Base-by-base conservation (phyloP, 1,284 basidiomycete genomes). In the Austropuccinia psidii region DNA sequence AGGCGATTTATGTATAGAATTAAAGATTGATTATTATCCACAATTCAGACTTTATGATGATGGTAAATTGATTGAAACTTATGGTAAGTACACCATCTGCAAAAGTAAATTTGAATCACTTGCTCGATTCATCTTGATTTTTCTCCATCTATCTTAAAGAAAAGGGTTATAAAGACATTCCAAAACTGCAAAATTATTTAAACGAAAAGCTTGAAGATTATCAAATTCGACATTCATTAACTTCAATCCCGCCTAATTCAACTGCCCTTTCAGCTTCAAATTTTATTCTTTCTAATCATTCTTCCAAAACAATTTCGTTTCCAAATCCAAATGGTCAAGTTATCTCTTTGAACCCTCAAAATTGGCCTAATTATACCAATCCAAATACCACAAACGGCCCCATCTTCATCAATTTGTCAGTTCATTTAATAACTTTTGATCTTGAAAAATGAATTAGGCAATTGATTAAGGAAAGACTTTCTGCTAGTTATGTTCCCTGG, bases 11-110 rank as follows among this genome's bases (percentile, higher is more conserved):
- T 73, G 69, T 39, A 58, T 64, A 31, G 49, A 52, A 35, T 17
- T 62, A 24, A 45, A 43, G 2, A 37, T 73, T 5, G 69, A 73
- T 0, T 73, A 39, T 39, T 73, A 73, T 21, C 69, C 69, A 21
- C 69, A 73, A 31, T 50, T 73, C 35, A 62, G 55, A 55, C 69
- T 73, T 8, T 73, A 29, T 27, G 45, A 61, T 27, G 60, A 73
- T 39, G 60, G 69, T 4, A 52, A 50, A 21, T 45, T 54, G 15
- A 29, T 73, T 50, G 58, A 73, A 54, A 50, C 57, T 9, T 73
- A 73, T 39, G 50, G 69, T 62, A 27, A 60, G 68, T 61, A 1
- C 4, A 19, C n/a, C n/a, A n/a, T n/a, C n/a, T n/a, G n/a, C n/a
- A n/a, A n/a, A n/a, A n/a, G n/a, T n/a, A n/a, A n/a, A n/a, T n/a